Evolutionary conservation across 805 yeast genomes (phyloP).

Genomic region (Alloascoidea hylecoeti): DNA sequence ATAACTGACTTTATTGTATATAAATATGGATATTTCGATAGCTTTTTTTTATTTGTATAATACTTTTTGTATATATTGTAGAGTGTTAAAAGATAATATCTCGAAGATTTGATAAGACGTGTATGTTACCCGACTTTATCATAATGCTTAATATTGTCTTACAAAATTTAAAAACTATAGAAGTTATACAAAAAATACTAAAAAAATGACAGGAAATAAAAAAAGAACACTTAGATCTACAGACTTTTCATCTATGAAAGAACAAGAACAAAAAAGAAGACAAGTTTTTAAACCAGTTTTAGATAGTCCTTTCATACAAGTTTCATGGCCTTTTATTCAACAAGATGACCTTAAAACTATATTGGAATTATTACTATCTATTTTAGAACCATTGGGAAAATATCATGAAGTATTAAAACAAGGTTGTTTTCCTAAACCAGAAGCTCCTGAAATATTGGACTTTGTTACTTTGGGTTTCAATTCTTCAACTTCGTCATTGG

Average conservation of each 20-base stretch:
- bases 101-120: no score
- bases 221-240: background rate
- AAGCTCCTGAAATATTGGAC: background rate
- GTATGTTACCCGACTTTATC: no score
- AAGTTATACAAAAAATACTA: no score
- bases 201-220: no score
- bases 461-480: conserved; percentile 28
- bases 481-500: conserved; percentile 26
- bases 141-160: no score
- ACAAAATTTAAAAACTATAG: no score
- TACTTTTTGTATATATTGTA: no score
- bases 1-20: no score
- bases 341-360: background rate
- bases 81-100: no score
- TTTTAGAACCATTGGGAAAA: background rate
- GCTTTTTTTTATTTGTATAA: no score
- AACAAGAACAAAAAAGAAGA: conserved; percentile 24
- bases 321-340: background rate
- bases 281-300: conserved; percentile 36
- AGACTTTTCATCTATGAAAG: conserved; percentile 25
- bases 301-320: conserved; percentile 34
- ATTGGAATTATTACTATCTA: background rate
- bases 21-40: no score
- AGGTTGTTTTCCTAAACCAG: no score
- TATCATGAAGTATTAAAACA: background rate